Conservation (phyloP, 116 monocot species). For the Posidonia oceanica region DNA sequence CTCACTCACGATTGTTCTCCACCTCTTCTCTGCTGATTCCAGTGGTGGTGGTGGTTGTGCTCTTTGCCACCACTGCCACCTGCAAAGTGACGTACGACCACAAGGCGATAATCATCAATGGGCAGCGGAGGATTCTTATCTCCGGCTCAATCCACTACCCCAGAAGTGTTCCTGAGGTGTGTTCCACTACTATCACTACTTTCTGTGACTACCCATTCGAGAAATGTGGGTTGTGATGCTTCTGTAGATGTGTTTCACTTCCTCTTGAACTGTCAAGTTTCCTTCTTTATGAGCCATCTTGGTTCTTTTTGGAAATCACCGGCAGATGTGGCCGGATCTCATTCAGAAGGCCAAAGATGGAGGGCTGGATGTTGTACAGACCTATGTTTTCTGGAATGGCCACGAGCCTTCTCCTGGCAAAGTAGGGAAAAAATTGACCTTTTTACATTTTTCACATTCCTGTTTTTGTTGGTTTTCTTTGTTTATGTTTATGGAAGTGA, state of each 20-base stretch:
- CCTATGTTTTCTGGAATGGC: constrained; percentile 87
- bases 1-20: background rate
- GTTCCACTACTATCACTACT: background rate
- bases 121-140: constrained; percentile 35
- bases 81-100: constrained; percentile 27
- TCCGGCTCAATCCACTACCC: constrained; percentile 43
- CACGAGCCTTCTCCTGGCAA: constrained; percentile 80
- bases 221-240: constrained; percentile 10
- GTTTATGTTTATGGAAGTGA: background rate
- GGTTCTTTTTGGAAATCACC: background rate
- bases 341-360: constrained; percentile 88
- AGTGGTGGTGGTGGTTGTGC: background rate
- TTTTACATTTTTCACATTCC: background rate
- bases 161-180: constrained; percentile 32
- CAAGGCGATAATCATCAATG: constrained; percentile 36
- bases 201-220: background rate
- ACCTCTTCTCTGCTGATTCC: background rate
- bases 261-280: background rate
- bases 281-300: background rate
- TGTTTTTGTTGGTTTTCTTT: background rate
- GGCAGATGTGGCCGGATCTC: constrained; percentile 91
- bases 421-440: constrained; percentile 16
- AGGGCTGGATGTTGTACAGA: constrained; percentile 80
- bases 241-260: background rate
- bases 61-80: background rate